phyloP scores from a whole-genome alignment of 2,329 filamentous ascomycete genomes.

The Aspergillus ibericus region DNA sequence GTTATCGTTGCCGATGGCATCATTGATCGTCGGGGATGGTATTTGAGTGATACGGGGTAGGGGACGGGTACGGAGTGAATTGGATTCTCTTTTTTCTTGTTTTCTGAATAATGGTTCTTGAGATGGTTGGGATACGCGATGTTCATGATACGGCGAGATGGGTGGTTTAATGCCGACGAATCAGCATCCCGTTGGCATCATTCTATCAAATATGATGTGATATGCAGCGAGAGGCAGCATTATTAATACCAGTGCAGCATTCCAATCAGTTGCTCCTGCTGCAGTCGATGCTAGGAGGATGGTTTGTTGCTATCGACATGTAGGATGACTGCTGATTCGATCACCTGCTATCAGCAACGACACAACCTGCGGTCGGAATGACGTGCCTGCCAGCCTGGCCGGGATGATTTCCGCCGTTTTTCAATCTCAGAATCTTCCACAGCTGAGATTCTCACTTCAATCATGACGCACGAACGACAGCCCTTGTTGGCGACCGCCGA shows the following conservation, averaged over 20 bases:
- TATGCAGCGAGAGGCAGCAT: no score
- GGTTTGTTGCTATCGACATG: no score
- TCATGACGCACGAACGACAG: slow-evolving; percentile 24
- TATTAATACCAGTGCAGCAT: no score
- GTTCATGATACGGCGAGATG: not conserved
- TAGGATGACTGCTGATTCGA: no score
- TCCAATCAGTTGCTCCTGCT: no score
- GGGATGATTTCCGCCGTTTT: slow-evolving; percentile 9
- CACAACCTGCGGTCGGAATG: slow-evolving; percentile 29
- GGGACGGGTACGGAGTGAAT: no score
- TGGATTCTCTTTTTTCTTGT: no score
- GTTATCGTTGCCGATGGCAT: slow-evolving; percentile 1
- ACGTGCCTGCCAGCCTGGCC: slow-evolving; percentile 23
- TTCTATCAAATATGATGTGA: not conserved
- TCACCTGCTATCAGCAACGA: slow-evolving; percentile 7
- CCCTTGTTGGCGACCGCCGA: slow-evolving; percentile 17
- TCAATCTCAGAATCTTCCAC: no score
- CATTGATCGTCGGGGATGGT: not conserved
- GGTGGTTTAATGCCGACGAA: not conserved
- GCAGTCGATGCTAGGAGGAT: no score
- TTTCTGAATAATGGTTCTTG: no score
- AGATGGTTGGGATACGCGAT: no score
- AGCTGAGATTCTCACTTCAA: not conserved
- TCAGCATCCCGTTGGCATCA: not conserved
- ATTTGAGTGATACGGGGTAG: no score